Evolutionary conservation across 805 yeast species (phyloP), one percentile per base, ranked within the genome.

Genomic region (Barnettozyma siamensis): DNA sequence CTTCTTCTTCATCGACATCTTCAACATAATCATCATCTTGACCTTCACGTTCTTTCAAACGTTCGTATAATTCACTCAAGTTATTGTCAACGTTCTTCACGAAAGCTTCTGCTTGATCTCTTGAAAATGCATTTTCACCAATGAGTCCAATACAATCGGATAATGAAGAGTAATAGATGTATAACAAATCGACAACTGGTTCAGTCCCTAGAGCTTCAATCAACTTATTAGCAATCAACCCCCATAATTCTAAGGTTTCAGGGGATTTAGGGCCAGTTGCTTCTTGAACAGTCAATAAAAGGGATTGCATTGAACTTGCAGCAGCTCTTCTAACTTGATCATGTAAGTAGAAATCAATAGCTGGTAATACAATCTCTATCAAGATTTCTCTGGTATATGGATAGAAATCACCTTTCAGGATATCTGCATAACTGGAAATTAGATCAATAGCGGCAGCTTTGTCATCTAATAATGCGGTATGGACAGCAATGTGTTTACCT

Each of bases 281-380:
- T 4, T 62, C 56, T 44, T 70, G 66, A n/a, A 82, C 70, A 48
- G 86, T 78, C 41, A 76, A 65, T 45, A 93, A 66, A 40, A 91
- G 67, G 4, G 88, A 78, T 2, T 97, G 88, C 55, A 89, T 78
- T 5, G 89, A 73, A 46, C 81, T 75, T 2, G 96, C 89, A 35
- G 96, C 88, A n/a, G 91, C 77, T 21, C 84, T 87, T 52, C 98
- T 78, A 6, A 91, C 98, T 30, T 94, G 96, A 61, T 88, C 96
- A 59, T 88, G 96, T 55, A 89, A 74, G 59, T 86, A 88, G 60
- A 91, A 93, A 58, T 83, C 93, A 42, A 93, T 70, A 3, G 95
- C 88, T 7, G 98, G 98, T 23, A 88, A 67, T 9, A 88, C 83
- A 50, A 93, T 79, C 30, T 85, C 93, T 35, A 70, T 72, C 40